Conservation (phyloP, 352 stramenopile species). For the Saprolegnia diclina region DNA sequence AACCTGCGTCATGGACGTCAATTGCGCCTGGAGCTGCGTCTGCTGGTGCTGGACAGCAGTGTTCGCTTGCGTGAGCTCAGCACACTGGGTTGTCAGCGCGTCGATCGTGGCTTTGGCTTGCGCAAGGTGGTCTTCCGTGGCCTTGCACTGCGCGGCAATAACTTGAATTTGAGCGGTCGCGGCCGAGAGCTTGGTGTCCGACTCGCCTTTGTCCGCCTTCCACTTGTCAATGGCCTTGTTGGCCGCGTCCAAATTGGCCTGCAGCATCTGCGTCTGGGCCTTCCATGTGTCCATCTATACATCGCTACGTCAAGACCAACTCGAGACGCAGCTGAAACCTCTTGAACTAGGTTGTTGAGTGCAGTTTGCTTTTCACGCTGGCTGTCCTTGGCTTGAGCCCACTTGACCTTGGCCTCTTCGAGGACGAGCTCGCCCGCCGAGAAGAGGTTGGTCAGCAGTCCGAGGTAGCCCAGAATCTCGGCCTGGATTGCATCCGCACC, state of each 20-base stretch:
- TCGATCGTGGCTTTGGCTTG: slow-evolving; percentile 22
- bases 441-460: slow-evolving; percentile 49
- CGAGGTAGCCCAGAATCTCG: slow-evolving; percentile 39
- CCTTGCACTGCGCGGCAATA: background rate
- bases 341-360: slow-evolving; percentile 55
- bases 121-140: slow-evolving; percentile 11
- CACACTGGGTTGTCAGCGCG: slow-evolving; percentile 35
- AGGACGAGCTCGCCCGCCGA: slow-evolving; percentile 46
- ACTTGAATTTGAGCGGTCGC: background rate
- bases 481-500: slow-evolving; percentile 30
- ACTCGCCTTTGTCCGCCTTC: slow-evolving; percentile 16
- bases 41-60: slow-evolving; percentile 48
- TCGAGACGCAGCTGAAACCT: background rate
- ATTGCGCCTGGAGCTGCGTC: slow-evolving; percentile 34
- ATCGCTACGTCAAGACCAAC: background rate
- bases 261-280: slow-evolving; percentile 1
- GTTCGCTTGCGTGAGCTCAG: slow-evolving; percentile 45
- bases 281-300: slow-evolving; percentile 21
- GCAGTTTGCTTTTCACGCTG: slow-evolving; percentile 78
- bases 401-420: slow-evolving; percentile 62
- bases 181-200: slow-evolving; percentile 4
- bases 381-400: slow-evolving; percentile 63
- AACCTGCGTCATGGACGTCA: slow-evolving; percentile 41
- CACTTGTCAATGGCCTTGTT: slow-evolving; percentile 22
- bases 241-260: slow-evolving; percentile 12